Base-by-base conservation (phyloP, 371 early-diverging fungal genomes). In the Rhizopus arrhizus region DNA sequence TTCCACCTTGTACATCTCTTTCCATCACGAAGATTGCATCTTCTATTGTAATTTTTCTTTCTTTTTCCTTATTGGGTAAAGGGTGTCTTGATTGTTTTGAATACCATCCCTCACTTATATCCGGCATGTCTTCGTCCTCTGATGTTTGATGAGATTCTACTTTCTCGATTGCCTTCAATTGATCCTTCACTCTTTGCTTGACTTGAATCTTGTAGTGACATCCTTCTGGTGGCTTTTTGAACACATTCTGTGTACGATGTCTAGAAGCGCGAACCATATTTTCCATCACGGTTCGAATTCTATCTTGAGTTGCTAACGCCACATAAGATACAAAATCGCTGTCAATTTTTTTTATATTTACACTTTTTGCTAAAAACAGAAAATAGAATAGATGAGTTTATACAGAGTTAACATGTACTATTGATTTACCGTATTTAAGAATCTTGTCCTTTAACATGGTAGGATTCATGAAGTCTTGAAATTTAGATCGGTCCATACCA, bases 1-100 rank as follows among this genome's bases (percentile, higher is more conserved):
- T 84, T 5, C 88, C 85, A n/a, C 81, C 81, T 51, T 82, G 83
- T 42, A 74, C 73, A 73, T 91, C 90, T 7, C 85, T 78, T 73
- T 90, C 90, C 53, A 91, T 78, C 10, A 84, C 89, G 62, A 88
- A 89, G 8, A 89, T 73, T 2, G 89, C 89, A 70, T 91, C 91
- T 35, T 80, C 76, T 28, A 89, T 83, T 4, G 89, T 90, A 22
- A 91, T 76, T 43, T 77, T 77, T 28, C 83, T 69, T 38, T 77
- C 62, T 15, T 61, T 60, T 4, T 71, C 16, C 5, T 43, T n/a
- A 22, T 3, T 40, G 8, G 15, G n/a, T 2, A 68, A 51, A 9
- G 64, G 58, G 3, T n/a, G 38, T 29, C 36, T 56, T 0, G 64
- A 52, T 15, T 53, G 34, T 34, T 56, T 57, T 8, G 64, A 68